Evolutionary conservation across 768 basidiomycete species (phyloP).

Genomic region (Hemileccinum impolitum): DNA sequence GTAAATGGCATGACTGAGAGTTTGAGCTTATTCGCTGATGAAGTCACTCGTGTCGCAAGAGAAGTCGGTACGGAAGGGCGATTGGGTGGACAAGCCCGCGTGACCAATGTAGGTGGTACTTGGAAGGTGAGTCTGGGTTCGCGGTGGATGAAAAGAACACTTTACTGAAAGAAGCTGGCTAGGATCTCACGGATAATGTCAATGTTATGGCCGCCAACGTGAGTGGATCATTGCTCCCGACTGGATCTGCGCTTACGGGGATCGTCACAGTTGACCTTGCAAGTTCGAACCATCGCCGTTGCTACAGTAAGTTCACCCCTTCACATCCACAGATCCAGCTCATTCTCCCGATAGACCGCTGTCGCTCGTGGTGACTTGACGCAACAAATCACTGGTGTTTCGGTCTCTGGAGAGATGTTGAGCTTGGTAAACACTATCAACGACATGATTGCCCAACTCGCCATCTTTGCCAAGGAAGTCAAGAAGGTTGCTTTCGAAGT

Average conservation of each 20-base stretch:
- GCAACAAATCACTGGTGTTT: constrained; percentile 88
- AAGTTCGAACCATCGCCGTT: constrained; percentile 91
- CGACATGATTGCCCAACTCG: constrained; percentile 70
- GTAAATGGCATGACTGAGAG: constrained; percentile 95
- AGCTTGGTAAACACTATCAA: constrained; percentile 97
- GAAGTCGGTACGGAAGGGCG: constrained; percentile 97
- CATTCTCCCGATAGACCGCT: constrained; percentile 54
- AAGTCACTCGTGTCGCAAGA: constrained; percentile 82
- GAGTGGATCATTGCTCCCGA: constrained; percentile 24
- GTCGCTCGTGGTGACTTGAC: constrained; percentile 93
- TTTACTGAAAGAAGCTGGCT: constrained; percentile 13
- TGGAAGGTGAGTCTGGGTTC: constrained; percentile 63
- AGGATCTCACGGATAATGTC: constrained; percentile 91
- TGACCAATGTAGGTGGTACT: constrained; percentile 91
- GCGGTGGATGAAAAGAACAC: not conserved
- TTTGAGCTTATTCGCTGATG: constrained; percentile 80
- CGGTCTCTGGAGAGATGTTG: constrained; percentile 95
- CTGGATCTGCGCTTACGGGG: constrained; percentile 3
- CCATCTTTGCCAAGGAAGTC: constrained; percentile 73
- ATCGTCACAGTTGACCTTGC: constrained; percentile 69
- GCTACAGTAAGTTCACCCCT: constrained; percentile 62
- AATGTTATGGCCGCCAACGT: constrained; percentile 95
- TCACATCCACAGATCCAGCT: not conserved
- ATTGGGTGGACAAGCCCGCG: constrained; percentile 91
- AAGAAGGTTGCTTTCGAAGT: constrained; percentile 97